Evolutionary conservation across 2,329 filamentous ascomycete genomes (phyloP), one percentile per base, ranked within the genome.

Genomic region (Fragosphaeria purpurea): DNA sequence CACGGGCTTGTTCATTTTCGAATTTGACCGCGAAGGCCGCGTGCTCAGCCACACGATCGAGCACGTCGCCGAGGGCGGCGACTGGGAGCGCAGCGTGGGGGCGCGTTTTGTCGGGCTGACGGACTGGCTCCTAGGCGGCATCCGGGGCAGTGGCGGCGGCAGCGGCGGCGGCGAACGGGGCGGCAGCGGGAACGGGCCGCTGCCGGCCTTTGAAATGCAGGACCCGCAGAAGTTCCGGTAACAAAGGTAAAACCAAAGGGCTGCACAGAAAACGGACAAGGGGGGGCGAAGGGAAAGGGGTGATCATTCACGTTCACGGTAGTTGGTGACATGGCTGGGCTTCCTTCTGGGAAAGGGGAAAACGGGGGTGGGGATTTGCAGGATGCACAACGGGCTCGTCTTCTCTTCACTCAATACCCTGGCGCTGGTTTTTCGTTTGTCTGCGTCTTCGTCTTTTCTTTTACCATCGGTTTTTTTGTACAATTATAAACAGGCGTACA

Each of bases 31-130:
- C 44, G 79, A 95, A 60, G 93, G 93, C 1, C 77, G 88, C 56
- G 81, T 98, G 38, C 68, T 86, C 45, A 88, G 81, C 58, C 93
- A 97, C 66, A 95, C 88, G 0, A 97, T 98, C 61, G 93, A 98
- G 68, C 87, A 95, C 68, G 86, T 87, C 1, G 86, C 96, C 60
- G 84, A 93, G 60, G 83, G 84, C 12, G 80, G 84, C 40, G 81
- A 88, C 53, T 94, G 85, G 81, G 90, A 96, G 60, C 81, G 80
- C 55, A 89, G 81, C 12, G 71, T 83, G n/a, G 80, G 86, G 32
- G 84, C 87, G 30, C 87, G 84, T 62, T 86, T 98, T 22, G 88
- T 97, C 12, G 89, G 86, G 11, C 71, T 97, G 57, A 96, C 93
- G 12, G 93, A 98, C 64, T 97, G 93, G 91, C 69, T 98, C 56